Evolutionary conservation across 176 grass and related monocot genomes (phyloP).

Genomic region (Oryza australiensis): DNA sequence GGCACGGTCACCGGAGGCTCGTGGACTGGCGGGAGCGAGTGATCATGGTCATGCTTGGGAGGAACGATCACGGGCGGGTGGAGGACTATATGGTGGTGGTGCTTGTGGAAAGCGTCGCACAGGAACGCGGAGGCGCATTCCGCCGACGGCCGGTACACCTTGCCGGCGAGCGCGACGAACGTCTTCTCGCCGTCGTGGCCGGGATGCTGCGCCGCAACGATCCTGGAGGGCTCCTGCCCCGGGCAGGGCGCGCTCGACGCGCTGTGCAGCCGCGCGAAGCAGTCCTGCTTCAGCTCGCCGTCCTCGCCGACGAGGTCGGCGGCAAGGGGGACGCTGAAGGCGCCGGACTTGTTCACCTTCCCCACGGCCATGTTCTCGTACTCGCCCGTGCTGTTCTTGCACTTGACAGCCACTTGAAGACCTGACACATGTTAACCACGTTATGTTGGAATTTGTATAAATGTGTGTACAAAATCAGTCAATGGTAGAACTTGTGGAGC

Average conservation of each 20-base stretch:
- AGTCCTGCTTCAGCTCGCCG: slow-evolving; percentile 55
- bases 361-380: slow-evolving; percentile 47
- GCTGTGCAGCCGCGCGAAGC: slow-evolving; percentile 48
- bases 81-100: not conserved
- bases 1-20: not conserved
- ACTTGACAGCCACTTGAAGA: slow-evolving; percentile 56
- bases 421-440: slow-evolving; percentile 24
- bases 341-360: slow-evolving; percentile 33
- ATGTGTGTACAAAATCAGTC: not conserved
- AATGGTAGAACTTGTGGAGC: not conserved
- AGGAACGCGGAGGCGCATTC: slow-evolving; percentile 52
- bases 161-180: slow-evolving; percentile 40
- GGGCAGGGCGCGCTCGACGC: slow-evolving; percentile 43
- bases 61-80: slow-evolving; percentile 11
- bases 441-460: not conserved
- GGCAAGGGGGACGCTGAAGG: slow-evolving; percentile 42
- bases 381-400: slow-evolving; percentile 42
- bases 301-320: slow-evolving; percentile 25
- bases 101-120: slow-evolving; percentile 34
- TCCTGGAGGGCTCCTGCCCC: slow-evolving; percentile 44
- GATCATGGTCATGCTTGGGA: not conserved
- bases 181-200: slow-evolving; percentile 11
- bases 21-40: not conserved
- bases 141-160: slow-evolving; percentile 39
- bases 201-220: slow-evolving; percentile 37